Conservation (phyloP, 1,139 yeast species). For the Pneumocystis canis region DNA sequence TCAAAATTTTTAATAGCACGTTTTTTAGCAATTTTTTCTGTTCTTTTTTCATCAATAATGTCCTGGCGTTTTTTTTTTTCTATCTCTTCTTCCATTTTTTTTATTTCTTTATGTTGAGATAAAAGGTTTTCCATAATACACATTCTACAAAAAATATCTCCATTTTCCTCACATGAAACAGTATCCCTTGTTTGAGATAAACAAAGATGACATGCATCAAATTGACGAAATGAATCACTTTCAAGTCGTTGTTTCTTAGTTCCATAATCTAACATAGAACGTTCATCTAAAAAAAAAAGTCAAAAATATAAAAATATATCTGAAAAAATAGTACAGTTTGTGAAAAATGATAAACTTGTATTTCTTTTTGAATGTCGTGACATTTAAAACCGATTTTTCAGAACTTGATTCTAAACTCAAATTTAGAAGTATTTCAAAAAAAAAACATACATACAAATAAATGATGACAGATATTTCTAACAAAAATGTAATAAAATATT, state of each 20-base stretch:
- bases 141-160: conserved; percentile 15
- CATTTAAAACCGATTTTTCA: conserved; percentile 5
- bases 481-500: background rate
- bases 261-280: conserved; percentile 15
- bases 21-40: conserved; percentile 4
- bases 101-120: conserved; percentile 14
- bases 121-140: conserved; percentile 15
- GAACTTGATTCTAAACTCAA: background rate
- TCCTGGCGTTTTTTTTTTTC: conserved; percentile 5
- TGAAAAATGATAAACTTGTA: conserved; percentile 5
- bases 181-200: conserved; percentile 16
- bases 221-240: conserved; percentile 14
- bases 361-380: conserved; percentile 15
- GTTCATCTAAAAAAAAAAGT: conserved; percentile 14
- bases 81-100: conserved; percentile 9
- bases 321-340: background rate
- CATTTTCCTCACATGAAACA: conserved; percentile 15
- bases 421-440: background rate
- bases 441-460: background rate
- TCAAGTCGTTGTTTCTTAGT: conserved; percentile 14
- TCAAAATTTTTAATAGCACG: conserved; percentile 6
- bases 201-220: conserved; percentile 15
- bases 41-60: conserved; percentile 3
- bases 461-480: background rate
- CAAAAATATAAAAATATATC: conserved; percentile 14